Conservation (phyloP, 2,329 filamentous ascomycete genomes). For the Epichloe gansuensis region DNA sequence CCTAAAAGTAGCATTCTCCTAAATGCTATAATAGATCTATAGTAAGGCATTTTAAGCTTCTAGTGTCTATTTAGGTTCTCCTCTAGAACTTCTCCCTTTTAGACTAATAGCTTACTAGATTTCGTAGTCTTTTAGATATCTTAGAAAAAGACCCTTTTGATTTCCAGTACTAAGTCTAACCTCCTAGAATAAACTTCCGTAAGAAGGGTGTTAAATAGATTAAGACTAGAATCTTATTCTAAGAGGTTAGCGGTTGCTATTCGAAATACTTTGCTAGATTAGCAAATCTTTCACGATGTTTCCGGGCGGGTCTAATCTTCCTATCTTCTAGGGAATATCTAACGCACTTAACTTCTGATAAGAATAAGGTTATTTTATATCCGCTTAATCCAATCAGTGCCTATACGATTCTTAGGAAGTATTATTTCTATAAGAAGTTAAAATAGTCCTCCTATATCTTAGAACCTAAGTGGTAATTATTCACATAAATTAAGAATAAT, state of each 20-base stretch:
- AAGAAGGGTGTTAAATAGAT: neutral
- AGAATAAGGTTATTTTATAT: neutral
- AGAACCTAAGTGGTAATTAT: no score
- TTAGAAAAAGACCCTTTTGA: neutral
- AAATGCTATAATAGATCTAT: neutral
- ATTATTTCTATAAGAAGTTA: neutral
- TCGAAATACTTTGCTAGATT: neutral
- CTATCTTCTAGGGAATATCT: neutral
- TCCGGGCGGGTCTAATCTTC: neutral
- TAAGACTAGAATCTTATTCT: neutral
- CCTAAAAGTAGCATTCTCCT: neutral
- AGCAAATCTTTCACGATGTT: neutral
- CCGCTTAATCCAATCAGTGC: neutral
- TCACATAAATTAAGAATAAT: no score
- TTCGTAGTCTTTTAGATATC: neutral
- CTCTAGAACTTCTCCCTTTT: no score
- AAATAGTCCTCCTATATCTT: neutral
- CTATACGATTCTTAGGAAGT: neutral
- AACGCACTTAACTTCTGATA: neutral
- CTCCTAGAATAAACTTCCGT: neutral
- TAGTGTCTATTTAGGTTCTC: neutral
- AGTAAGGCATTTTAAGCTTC: neutral
- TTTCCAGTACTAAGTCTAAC: neutral
- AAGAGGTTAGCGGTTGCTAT: neutral
- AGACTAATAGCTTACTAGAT: no score